Conservation (phyloP, 495 filamentous ascomycete species). For the Daldinia loculata region DNA sequence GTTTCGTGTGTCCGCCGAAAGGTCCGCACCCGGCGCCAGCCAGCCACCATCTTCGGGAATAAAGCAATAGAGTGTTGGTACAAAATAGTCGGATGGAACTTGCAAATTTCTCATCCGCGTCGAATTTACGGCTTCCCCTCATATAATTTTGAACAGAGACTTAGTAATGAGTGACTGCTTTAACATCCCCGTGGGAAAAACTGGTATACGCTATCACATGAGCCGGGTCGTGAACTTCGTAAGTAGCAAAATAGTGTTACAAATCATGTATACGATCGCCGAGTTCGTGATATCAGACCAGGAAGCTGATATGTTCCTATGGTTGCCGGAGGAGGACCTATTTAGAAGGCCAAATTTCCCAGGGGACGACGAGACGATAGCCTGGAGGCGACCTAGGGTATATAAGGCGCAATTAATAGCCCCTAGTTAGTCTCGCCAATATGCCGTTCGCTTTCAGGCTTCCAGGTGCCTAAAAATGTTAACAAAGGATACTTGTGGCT, state of each 20-base stretch:
- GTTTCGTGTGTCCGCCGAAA: conserved; percentile 13
- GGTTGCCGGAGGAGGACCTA: not conserved
- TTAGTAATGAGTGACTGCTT: conserved; percentile 1
- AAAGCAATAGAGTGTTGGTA: conserved; percentile 28
- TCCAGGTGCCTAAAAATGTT: conserved; percentile 74
- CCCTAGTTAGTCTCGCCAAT: conserved; percentile 55
- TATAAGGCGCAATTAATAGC: conserved; percentile 17
- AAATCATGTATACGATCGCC: conserved; percentile 14
- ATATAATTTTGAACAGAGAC: conserved; percentile 1
- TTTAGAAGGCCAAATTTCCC: not conserved
- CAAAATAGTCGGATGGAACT: conserved; percentile 11
- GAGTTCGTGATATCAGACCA: conserved; percentile 4
- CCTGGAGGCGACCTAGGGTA: conserved; percentile 3
- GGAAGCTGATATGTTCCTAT: conserved; percentile 5
- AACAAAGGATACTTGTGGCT: conserved; percentile 5
- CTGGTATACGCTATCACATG: conserved; percentile 21
- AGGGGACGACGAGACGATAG: not conserved
- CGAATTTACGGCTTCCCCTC: not conserved
- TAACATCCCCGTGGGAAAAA: not conserved
- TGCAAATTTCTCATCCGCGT: not conserved
- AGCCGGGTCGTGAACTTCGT: conserved; percentile 37
- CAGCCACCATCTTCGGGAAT: conserved; percentile 15
- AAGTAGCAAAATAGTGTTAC: conserved; percentile 26
- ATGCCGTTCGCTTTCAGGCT: conserved; percentile 73
- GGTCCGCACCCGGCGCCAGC: conserved; percentile 30